Conservation (phyloP, 805 yeast species). For the Zygotorulaspora sp. region DNA sequence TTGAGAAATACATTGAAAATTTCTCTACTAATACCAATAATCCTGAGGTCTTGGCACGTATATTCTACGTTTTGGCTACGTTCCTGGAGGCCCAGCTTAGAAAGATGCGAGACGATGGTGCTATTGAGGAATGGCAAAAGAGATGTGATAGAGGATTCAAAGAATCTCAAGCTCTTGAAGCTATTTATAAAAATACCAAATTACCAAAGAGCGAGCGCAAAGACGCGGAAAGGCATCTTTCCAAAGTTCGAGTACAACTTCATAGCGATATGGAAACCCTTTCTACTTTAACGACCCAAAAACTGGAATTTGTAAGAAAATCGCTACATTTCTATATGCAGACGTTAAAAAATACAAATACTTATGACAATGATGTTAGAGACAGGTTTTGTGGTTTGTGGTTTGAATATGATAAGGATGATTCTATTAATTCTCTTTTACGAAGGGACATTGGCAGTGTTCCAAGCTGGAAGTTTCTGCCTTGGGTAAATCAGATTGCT, state of each 20-base stretch:
- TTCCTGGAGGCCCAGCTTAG: conserved; percentile 68
- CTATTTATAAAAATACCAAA: conserved; percentile 39
- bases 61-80: conserved; percentile 58
- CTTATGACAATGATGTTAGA: conserved; percentile 49
- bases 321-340: conserved; percentile 58
- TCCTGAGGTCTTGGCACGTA: conserved; percentile 37
- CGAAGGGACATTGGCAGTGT: conserved; percentile 37
- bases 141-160: conserved; percentile 40
- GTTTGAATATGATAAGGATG: conserved; percentile 56
- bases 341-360: conserved; percentile 44
- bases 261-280: conserved; percentile 48
- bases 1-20: conserved; percentile 50
- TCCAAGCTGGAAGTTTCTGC: conserved; percentile 59
- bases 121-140: conserved; percentile 39
- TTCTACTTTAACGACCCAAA: conserved; percentile 36
- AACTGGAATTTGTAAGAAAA: conserved; percentile 43
- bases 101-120: conserved; percentile 41
- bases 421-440: conserved; percentile 42
- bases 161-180: conserved; percentile 49
- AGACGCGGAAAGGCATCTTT: conserved; percentile 49
- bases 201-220: conserved; percentile 45
- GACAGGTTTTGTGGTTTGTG: conserved; percentile 82
- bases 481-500: conserved; percentile 80
- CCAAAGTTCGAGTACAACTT: conserved; percentile 46
- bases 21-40: conserved; percentile 21